Percentiles rank a stretch among this genome's conserved stretches.
These are phyloP conservation scores for Sungouiella thailandica DNA, from an alignment of 805 yeast genomes.

Conservation along the genomic window DNA sequence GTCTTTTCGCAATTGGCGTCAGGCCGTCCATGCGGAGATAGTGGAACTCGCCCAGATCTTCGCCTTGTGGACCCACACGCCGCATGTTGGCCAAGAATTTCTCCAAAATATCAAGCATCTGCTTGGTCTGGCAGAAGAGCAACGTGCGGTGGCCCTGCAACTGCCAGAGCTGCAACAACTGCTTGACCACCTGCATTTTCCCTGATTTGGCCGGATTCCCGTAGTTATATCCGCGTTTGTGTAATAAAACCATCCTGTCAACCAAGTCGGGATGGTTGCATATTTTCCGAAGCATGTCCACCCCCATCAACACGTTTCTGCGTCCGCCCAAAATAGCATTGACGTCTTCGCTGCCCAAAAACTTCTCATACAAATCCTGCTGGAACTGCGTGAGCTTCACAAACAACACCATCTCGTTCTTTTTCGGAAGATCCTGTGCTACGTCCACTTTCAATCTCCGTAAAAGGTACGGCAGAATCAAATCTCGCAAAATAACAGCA, in stretches of 20 bases:
- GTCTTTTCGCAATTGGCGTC: constrained; percentile 75
- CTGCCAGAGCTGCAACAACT: constrained; percentile 71
- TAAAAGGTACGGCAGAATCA: constrained; percentile 84
- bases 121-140: constrained; percentile 88
- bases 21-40: constrained; percentile 93
- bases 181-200: constrained; percentile 82
- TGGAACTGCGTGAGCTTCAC: constrained; percentile 80
- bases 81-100: constrained; percentile 45
- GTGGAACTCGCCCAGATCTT: constrained; percentile 22
- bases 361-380: constrained; percentile 65
- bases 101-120: constrained; percentile 87
- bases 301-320: constrained; percentile 81
- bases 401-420: constrained; percentile 89
- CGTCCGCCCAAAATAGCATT: constrained; percentile 67
- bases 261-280: constrained; percentile 95
- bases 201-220: constrained; percentile 71
- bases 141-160: constrained; percentile 72
- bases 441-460: constrained; percentile 90
- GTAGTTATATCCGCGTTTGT: constrained; percentile 35
- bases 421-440: constrained; percentile 89
- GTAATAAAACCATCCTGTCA: constrained; percentile 34
- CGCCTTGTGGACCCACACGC: background rate
- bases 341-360: constrained; percentile 72
- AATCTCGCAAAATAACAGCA: constrained; percentile 83
- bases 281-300: constrained; percentile 83